A percentile compares a stretch with the other conserved stretches of the same genome.
These are phyloP conservation scores for Stromatinia cepivora DNA, from an alignment of 2,329 filamentous ascomycete species.

Conservation along the genomic window DNA sequence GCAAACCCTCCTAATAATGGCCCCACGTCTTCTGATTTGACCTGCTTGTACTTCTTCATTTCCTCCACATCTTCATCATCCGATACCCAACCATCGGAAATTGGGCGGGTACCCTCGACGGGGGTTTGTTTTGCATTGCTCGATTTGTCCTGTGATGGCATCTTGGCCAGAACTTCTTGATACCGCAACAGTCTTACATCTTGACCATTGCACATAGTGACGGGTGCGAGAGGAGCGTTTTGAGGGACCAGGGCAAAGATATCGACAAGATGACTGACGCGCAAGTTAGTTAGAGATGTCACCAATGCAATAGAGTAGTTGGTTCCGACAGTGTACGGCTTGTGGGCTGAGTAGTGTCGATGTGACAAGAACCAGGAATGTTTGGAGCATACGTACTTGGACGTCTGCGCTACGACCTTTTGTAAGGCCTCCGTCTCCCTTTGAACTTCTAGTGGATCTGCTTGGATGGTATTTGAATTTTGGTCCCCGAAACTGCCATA, in stretches of 20 bases:
- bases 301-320: not conserved
- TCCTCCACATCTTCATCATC: conserved; percentile 40
- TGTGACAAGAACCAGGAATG: conserved; percentile 21
- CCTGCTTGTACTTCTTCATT: conserved; percentile 34
- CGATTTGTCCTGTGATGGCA: conserved; percentile 51
- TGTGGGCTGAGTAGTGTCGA: conserved; percentile 7
- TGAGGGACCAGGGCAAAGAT: conserved; percentile 65
- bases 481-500: conserved; percentile 65
- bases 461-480: conserved; percentile 51
- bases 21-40: conserved; percentile 41
- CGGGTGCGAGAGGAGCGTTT: conserved; percentile 44
- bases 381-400: conserved; percentile 51
- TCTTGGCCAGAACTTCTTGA: conserved; percentile 61
- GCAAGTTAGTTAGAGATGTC: conserved; percentile 26
- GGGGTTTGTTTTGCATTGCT: conserved; percentile 40
- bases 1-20: conserved; percentile 41
- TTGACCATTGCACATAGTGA: conserved; percentile 51
- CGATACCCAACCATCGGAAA: conserved; percentile 48
- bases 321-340: not conserved
- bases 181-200: conserved; percentile 59
- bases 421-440: conserved; percentile 65
- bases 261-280: conserved; percentile 62
- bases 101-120: conserved; percentile 32
- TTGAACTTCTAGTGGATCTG: conserved; percentile 62
- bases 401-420: conserved; percentile 62